A percentile compares a stretch with the other conserved stretches of the same genome.
Conservation (phyloP, 768 basidiomycete genomes). For the Panus rudis region DNA sequence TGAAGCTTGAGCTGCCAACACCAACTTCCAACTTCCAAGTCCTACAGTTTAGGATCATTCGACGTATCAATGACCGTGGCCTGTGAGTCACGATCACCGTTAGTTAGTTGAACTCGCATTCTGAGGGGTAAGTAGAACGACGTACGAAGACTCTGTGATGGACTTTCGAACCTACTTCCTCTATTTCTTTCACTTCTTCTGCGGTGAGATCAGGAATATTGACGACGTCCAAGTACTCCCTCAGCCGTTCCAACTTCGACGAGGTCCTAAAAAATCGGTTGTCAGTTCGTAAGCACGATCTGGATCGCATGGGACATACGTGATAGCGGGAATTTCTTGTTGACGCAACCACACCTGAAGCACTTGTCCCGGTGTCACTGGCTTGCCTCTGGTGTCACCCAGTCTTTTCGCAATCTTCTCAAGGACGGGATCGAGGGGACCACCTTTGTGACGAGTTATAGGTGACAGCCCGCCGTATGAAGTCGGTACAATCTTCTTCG, state of each 20-base stretch:
- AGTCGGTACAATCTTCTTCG: constrained; percentile 31
- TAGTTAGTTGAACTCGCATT: too few relatives aligned
- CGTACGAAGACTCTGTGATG: constrained; percentile 24
- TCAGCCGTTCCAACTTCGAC: constrained; percentile 34
- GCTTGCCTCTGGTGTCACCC: constrained; percentile 15
- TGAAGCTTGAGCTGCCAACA: too few relatives aligned
- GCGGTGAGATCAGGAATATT: constrained; percentile 30
- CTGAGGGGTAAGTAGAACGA: too few relatives aligned
- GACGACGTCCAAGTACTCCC: constrained; percentile 40
- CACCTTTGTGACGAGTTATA: constrained; percentile 27
- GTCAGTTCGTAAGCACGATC: neutral
- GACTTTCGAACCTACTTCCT: constrained; percentile 21
- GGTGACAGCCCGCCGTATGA: constrained; percentile 37
- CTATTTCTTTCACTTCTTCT: constrained; percentile 22
- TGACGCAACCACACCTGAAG: constrained; percentile 25
- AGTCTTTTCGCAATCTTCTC: constrained; percentile 23
- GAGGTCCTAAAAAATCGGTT: constrained; percentile 27
- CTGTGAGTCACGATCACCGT: too few relatives aligned
- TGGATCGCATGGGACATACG: constrained; percentile 18
- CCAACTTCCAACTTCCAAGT: too few relatives aligned
- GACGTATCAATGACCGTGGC: too few relatives aligned
- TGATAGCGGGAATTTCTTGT: constrained; percentile 25
- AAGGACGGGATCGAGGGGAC: constrained; percentile 34
- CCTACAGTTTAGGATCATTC: too few relatives aligned
- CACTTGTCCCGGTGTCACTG: constrained; percentile 23